Conservation (phyloP, 306 rosid genomes). For the Hippophae tibetana region DNA sequence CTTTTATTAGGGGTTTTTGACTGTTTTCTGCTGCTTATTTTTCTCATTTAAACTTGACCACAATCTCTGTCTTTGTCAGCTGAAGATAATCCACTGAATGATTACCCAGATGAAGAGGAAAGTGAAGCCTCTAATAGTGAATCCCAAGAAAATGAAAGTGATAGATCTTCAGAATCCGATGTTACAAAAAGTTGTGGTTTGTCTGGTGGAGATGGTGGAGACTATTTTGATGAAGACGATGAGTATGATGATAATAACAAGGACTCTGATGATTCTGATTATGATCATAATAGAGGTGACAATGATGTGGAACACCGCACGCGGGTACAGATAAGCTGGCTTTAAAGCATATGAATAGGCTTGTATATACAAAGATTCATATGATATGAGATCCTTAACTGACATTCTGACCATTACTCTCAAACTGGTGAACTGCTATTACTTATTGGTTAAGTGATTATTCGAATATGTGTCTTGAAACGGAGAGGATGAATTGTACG, state of each 20-base stretch:
- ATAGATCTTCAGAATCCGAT: constrained; percentile 23
- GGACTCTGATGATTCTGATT: neutral
- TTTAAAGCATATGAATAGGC: too few relatives aligned
- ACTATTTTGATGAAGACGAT: too few relatives aligned
- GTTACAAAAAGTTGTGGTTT: constrained; percentile 13
- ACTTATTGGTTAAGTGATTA: too few relatives aligned
- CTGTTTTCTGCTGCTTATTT: neutral
- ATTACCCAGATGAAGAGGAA: constrained; percentile 70
- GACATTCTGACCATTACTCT: too few relatives aligned
- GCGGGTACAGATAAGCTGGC: too few relatives aligned
- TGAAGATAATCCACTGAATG: constrained; percentile 66
- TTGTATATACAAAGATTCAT: too few relatives aligned
- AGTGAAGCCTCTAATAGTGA: constrained; percentile 35
- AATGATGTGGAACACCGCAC: constrained; percentile 12
- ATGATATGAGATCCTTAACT: too few relatives aligned
- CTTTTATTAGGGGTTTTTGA: constrained; percentile 4
- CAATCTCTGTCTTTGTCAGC: constrained; percentile 32
- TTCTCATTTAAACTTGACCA: neutral
- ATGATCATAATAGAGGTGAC: constrained; percentile 14
- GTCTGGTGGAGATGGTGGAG: constrained; percentile 5
- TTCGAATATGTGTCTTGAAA: too few relatives aligned
- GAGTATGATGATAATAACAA: too few relatives aligned
- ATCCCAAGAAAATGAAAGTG: constrained; percentile 27
- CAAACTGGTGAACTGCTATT: too few relatives aligned
- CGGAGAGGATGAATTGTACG: too few relatives aligned